phyloP scores from a whole-genome alignment of 2,329 filamentous ascomycete genomes.

The Tolypocladium amazonense region DNA sequence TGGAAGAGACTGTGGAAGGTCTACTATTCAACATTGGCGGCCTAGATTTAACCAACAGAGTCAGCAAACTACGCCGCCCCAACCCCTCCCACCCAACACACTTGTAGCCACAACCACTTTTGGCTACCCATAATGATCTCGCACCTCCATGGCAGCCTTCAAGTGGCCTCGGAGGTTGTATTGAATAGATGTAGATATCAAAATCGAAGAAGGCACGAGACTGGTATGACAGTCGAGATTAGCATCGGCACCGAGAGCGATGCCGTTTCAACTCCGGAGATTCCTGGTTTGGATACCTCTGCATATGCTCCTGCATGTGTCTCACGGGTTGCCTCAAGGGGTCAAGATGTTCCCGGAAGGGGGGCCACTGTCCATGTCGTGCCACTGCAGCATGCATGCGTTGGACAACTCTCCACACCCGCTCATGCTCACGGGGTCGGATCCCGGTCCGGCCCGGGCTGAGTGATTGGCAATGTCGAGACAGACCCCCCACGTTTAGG shows the following conservation, averaged over 20 bases:
- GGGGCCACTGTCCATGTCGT: too few relatives aligned
- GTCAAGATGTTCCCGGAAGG: background rate
- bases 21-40: too few relatives aligned
- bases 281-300: background rate
- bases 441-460: background rate
- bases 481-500: background rate
- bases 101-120: too few relatives aligned
- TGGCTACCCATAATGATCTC: too few relatives aligned
- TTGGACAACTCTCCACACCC: background rate
- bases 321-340: background rate
- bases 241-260: background rate
- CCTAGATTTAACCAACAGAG: too few relatives aligned
- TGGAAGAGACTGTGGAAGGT: too few relatives aligned
- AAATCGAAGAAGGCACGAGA: background rate
- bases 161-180: too few relatives aligned
- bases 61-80: too few relatives aligned
- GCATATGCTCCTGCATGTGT: background rate
- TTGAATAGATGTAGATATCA: background rate
- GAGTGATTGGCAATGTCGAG: background rate
- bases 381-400: background rate
- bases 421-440: background rate
- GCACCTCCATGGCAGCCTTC: too few relatives aligned
- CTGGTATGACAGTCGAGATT: background rate
- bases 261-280: too few relatives aligned
- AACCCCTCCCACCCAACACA: too few relatives aligned